Conservation (phyloP, 495 filamentous ascomycete genomes). For the Cercophora sp. region DNA sequence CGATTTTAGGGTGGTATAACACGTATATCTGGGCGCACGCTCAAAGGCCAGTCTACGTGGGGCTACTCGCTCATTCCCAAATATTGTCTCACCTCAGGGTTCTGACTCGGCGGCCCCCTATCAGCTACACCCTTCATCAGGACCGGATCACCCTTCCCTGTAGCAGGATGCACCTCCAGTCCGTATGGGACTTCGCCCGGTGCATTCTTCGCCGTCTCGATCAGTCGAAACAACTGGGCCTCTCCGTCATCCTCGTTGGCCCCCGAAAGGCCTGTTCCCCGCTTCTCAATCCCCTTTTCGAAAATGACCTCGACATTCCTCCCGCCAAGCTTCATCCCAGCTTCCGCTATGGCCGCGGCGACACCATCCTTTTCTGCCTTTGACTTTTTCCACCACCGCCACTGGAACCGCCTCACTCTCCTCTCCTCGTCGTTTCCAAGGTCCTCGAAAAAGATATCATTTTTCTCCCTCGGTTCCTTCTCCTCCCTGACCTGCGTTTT, state of each 20-base stretch:
- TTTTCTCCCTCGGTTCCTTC: neutral
- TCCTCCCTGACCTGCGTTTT: neutral
- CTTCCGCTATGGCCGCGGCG: neutral
- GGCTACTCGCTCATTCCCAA: neutral
- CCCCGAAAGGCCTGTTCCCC: neutral
- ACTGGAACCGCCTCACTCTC: neutral
- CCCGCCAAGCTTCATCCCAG: neutral
- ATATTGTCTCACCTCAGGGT: neutral
- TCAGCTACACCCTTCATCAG: neutral
- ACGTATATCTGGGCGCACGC: too few species aligned
- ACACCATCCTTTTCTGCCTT: neutral
- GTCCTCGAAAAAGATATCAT: neutral
- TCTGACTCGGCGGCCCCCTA: slow-evolving; percentile 3
- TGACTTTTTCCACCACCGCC: neutral
- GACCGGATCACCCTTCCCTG: neutral
- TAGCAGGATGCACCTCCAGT: neutral
- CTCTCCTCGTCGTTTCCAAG: slow-evolving; percentile 2
- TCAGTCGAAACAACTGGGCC: neutral
- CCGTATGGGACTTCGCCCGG: neutral
- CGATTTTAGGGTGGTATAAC: too few species aligned
- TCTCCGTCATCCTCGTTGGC: neutral
- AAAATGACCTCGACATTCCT: neutral
- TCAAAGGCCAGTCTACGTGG: too few species aligned
- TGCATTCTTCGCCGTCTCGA: neutral
- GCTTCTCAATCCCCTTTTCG: too few species aligned